These are phyloP conservation scores for Pleurostoma richardsiae DNA, from an alignment of 2,329 filamentous ascomycete species.

Conservation along the genomic window DNA sequence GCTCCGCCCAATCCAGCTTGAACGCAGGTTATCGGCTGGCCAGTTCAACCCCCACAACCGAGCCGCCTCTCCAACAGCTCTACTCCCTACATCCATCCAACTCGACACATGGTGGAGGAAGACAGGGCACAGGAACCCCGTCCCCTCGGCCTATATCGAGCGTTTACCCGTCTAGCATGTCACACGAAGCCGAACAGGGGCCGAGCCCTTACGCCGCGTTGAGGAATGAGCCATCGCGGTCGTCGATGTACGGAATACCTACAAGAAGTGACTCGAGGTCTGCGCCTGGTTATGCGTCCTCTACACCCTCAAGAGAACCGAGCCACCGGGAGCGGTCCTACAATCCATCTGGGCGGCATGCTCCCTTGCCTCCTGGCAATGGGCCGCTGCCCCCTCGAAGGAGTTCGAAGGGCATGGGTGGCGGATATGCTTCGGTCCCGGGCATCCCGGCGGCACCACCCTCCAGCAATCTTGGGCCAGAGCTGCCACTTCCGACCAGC, in stretches of 20 bases:
- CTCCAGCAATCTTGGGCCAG: slow-evolving; percentile 25
- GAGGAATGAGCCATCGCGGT: slow-evolving; percentile 53
- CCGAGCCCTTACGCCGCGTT: slow-evolving; percentile 25
- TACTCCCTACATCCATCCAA: slow-evolving; percentile 10
- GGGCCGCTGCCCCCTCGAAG: slow-evolving; percentile 68
- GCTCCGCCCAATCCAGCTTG: slow-evolving; percentile 17
- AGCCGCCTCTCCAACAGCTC: slow-evolving; percentile 8
- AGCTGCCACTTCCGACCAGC: slow-evolving; percentile 44
- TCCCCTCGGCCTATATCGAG: neutral
- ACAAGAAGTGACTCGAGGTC: slow-evolving; percentile 60
- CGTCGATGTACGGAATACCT: slow-evolving; percentile 49
- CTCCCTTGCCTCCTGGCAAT: slow-evolving; percentile 39
- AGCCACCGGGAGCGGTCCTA: slow-evolving; percentile 68
- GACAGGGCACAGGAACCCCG: neutral
- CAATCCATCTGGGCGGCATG: slow-evolving; percentile 49
- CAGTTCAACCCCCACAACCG: slow-evolving; percentile 2
- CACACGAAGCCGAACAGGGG: slow-evolving; percentile 27
- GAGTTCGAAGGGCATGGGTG: slow-evolving; percentile 67
- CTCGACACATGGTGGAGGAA: neutral
- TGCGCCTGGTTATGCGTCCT: slow-evolving; percentile 51
- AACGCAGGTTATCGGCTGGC: slow-evolving; percentile 12
- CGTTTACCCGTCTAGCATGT: slow-evolving; percentile 13
- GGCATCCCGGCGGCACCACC: slow-evolving; percentile 34
- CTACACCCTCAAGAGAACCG: slow-evolving; percentile 60
- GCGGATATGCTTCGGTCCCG: slow-evolving; percentile 43